These are phyloP conservation scores for Medicago arabica DNA, from an alignment of 306 rosid genomes.

Conservation along the genomic window DNA sequence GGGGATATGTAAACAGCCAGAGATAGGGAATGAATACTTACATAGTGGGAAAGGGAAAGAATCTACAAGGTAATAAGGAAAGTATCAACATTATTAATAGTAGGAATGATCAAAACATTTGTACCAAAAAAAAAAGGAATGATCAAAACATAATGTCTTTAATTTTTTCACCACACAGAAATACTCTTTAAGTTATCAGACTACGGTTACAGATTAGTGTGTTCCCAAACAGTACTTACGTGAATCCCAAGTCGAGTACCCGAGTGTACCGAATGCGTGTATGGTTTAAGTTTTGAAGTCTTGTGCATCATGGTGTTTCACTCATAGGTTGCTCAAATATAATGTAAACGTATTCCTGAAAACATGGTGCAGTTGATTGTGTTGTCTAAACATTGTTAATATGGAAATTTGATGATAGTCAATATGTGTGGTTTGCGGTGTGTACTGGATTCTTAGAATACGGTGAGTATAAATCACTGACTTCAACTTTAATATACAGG, in stretches of 20 bases:
- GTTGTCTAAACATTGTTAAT: conserved; percentile 5
- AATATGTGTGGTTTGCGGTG: conserved; percentile 21
- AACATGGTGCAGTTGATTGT: not conserved
- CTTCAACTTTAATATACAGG: conserved; percentile 59
- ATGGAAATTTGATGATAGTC: conserved; percentile 2
- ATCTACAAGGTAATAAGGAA: not conserved
- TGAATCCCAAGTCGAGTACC: not conserved
- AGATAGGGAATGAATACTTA: not conserved
- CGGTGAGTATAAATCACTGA: conserved; percentile 33
- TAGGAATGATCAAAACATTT: not conserved
- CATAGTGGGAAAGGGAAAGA: not conserved
- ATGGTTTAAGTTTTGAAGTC: not conserved
- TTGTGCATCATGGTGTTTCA: conserved; percentile 3
- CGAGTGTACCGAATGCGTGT: not conserved
- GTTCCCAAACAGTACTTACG: not conserved
- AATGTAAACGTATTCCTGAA: conserved; percentile 12
- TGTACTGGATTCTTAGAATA: conserved; percentile 17
- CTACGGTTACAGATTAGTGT: not conserved
- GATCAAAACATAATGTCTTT: not conserved
- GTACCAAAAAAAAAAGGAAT: too few relatives aligned
- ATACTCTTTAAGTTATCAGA: not conserved
- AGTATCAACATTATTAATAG: not conserved
- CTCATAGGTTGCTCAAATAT: not conserved
- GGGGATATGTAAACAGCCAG: not conserved
- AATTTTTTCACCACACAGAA: not conserved